Evolutionary conservation across 1,139 yeast species (phyloP), one percentile per base, ranked within the genome.

Genomic region (Yamadazyma triangularis): DNA sequence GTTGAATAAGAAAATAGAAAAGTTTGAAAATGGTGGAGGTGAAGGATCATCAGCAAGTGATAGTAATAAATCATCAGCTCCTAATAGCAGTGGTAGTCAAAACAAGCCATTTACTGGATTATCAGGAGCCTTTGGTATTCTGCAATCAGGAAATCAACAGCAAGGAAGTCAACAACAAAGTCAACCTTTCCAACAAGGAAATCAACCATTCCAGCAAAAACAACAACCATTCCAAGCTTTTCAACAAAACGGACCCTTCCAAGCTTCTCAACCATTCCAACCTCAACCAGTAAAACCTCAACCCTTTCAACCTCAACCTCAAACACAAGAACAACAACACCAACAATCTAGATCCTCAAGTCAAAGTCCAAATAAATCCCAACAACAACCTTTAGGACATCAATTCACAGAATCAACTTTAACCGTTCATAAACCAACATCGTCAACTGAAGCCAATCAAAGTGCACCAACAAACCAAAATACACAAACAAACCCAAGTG

Each of bases 1-100:
- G 62, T 58, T 68, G 48, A 67, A 58, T 42, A 59, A 70, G 41
- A 67, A 63, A 45, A 50, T 64, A 23, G 72, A 66, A 26, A 58
- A 56, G 26, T 46, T 58, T 18, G 68, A 60, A 25, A n/a, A 9
- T 18, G 20, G 9, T 18, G 9, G 9, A 9, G 9, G 8, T 6
- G 9, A 9, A 18, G 6, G 8, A 7, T 18, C 28, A 21, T 14
- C 33, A 9, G 30, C 27, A n/a, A n/a, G 20, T 18, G 20, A 18
- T 18, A 18, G 9, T 6, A 18, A 6, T 6, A 18, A 9, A 18
- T 18, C 20, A 7, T 18, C 28, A 21, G 12, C 33, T 28, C 15
- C 33, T 24, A 26, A 29, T 12, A 14, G 34, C 27, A 23, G 24
- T 16, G 16, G 34, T n/a, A 28, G 15, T 26, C 35, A 13, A 25